Evolutionary conservation across 2,329 filamentous ascomycete genomes (phyloP).

Genomic region (Fusarium denticulatum): DNA sequence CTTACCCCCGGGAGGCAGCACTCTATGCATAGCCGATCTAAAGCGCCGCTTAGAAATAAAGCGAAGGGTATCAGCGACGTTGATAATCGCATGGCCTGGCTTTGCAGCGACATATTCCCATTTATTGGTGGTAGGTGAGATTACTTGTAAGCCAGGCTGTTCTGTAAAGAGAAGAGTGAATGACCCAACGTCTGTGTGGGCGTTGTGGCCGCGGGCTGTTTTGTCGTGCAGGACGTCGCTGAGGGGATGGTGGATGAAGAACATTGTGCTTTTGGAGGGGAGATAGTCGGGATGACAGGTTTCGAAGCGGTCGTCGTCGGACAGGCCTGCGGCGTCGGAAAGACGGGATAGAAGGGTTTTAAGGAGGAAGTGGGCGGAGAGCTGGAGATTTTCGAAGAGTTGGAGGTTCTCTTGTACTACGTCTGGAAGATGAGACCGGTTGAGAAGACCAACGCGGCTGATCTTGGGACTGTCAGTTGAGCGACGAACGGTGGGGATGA

Average conservation of each 20-base stretch:
- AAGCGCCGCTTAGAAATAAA: not conserved
- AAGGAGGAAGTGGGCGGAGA: not conserved
- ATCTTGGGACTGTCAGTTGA: not conserved
- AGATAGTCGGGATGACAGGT: not conserved
- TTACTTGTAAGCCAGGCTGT: not conserved
- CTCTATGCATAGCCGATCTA: not conserved
- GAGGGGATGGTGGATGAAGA: not conserved
- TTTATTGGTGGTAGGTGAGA: not conserved
- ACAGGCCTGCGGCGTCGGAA: not conserved
- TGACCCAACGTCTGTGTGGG: not conserved
- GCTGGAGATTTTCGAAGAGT: not conserved
- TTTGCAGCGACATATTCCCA: not conserved
- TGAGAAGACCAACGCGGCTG: not conserved
- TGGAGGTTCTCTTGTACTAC: not conserved
- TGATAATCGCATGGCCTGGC: not conserved
- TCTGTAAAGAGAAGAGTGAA: not conserved
- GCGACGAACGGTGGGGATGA: too few relatives aligned
- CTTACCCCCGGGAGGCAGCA: not conserved
- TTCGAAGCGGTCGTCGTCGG: not conserved
- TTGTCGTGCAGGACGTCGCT: not conserved
- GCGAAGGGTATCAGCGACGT: not conserved
- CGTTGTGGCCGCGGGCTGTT: not conserved
- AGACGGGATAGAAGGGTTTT: not conserved
- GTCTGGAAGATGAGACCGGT: not conserved
- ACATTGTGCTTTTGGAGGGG: not conserved